Conservation (phyloP, 768 basidiomycete species). For the Mycena albidolilacea region DNA sequence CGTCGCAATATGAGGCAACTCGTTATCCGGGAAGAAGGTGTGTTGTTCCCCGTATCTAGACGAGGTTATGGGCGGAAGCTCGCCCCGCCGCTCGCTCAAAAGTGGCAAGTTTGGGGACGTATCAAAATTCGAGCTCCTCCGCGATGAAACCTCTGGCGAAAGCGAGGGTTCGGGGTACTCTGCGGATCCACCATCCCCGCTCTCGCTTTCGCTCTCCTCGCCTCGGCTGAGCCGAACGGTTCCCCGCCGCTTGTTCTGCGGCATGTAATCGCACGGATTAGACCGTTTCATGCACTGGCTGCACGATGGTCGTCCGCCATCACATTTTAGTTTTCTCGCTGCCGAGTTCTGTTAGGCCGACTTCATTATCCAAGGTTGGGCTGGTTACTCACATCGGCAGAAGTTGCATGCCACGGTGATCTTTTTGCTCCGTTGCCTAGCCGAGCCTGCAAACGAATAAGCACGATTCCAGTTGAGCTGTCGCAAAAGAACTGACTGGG, state of each 20-base stretch:
- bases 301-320: conserved; percentile 88
- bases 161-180: conserved; percentile 67
- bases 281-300: conserved; percentile 85
- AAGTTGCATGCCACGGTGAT: conserved; percentile 94
- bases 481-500: conserved; percentile 42
- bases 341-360: conserved; percentile 40
- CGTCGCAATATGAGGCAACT: conserved; percentile 81
- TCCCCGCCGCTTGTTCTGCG: conserved; percentile 81
- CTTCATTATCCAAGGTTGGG: conserved; percentile 26
- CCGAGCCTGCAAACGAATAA: conserved; percentile 59
- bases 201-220: conserved; percentile 79
- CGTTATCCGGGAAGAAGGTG: conserved; percentile 70
- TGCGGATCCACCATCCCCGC: conserved; percentile 71
- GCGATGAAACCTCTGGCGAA: conserved; percentile 71
- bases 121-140: conserved; percentile 65
- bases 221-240: conserved; percentile 70
- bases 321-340: conserved; percentile 93
- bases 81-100: conserved; percentile 63
- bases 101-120: conserved; percentile 59
- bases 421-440: conserved; percentile 84
- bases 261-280: conserved; percentile 86
- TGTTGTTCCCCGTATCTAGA: conserved; percentile 57
- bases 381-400: conserved; percentile 78
- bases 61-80: conserved; percentile 55
- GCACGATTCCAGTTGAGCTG: conserved; percentile 27